Percentiles rank a stretch among this genome's conserved stretches.
phyloP scores from a whole-genome alignment of 306 rosid species.

The Calophaca sinica region DNA sequence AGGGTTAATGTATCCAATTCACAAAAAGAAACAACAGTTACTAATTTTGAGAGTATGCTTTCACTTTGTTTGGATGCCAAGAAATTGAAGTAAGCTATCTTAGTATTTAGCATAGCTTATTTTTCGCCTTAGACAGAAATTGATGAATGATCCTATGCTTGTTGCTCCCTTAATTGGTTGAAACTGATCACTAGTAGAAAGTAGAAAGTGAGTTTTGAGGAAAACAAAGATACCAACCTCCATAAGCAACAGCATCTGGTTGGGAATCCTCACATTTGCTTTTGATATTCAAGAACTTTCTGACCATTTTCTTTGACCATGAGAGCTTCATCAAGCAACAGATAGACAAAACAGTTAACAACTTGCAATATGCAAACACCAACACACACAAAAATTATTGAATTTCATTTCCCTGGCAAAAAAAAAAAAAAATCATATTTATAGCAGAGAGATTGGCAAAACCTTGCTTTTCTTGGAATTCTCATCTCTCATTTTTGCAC shows the following conservation, averaged over 20 bases:
- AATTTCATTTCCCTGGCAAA: conserved; percentile 40
- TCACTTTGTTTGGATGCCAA: conserved; percentile 48
- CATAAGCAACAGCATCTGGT: conserved; percentile 70
- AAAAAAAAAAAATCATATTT: not conserved
- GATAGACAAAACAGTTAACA: conserved; percentile 56
- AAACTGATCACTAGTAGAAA: conserved; percentile 37
- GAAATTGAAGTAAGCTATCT: conserved; percentile 39
- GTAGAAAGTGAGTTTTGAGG: conserved; percentile 37
- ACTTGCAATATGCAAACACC: conserved; percentile 40
- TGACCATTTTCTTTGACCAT: conserved; percentile 99
- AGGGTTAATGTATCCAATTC: conserved; percentile 43
- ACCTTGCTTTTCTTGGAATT: conserved; percentile 95
- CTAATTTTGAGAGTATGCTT: conserved; percentile 33
- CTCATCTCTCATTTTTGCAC: conserved; percentile 84
- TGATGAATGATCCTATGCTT: conserved; percentile 40
- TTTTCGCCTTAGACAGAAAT: conserved; percentile 36
- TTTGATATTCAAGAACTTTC: conserved; percentile 95
- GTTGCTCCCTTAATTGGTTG: conserved; percentile 30
- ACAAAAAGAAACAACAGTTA: not conserved
- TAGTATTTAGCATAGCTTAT: conserved; percentile 11
- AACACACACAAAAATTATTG: conserved; percentile 37
- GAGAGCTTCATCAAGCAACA: conserved; percentile 83
- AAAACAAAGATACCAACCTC: conserved; percentile 65
- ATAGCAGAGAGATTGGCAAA: conserved; percentile 44
- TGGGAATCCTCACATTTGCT: conserved; percentile 82